Conservation (phyloP, 176 grass and related monocot species). For the Panicum miliaceum region DNA sequence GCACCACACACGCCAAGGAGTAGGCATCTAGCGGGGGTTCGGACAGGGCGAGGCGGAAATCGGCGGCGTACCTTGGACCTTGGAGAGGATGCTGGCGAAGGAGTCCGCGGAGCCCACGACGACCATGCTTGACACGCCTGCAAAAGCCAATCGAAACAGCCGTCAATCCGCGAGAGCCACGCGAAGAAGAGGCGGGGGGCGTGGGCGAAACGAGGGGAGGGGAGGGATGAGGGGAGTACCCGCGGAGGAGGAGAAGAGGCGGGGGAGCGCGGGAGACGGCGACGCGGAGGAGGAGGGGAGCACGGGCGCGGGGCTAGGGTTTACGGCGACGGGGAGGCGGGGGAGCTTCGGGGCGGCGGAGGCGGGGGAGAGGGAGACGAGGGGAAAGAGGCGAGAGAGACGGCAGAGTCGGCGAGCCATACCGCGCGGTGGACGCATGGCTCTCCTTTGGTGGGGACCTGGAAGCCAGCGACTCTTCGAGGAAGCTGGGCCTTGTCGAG, state of each 20-base stretch:
- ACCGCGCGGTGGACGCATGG: not conserved
- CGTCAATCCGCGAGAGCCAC: not conserved
- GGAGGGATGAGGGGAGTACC: not conserved
- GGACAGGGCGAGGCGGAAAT: not conserved
- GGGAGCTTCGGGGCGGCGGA: constrained; percentile 33
- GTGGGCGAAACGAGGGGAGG: not conserved
- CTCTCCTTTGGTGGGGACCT: not conserved
- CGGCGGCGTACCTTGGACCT: constrained; percentile 50
- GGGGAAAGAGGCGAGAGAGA: constrained; percentile 48
- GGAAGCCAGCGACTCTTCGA: not conserved
- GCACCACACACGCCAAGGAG: not conserved
- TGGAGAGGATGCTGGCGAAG: constrained; percentile 42
- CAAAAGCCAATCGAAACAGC: not conserved
- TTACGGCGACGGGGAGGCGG: constrained; percentile 24
- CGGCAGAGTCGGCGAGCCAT: constrained; percentile 64
- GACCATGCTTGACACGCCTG: constrained; percentile 47
- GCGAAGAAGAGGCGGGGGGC: not conserved
- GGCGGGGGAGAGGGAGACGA: constrained; percentile 19
- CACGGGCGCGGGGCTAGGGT: constrained; percentile 32
- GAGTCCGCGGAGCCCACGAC: constrained; percentile 39
- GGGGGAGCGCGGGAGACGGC: not conserved
- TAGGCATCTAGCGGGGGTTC: not conserved
- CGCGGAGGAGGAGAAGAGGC: constrained; percentile 49
- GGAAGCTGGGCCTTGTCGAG: not conserved
- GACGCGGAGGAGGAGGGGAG: not conserved